Conservation (phyloP, 2,329 filamentous ascomycete genomes). For the Mycogone perniciosa region DNA sequence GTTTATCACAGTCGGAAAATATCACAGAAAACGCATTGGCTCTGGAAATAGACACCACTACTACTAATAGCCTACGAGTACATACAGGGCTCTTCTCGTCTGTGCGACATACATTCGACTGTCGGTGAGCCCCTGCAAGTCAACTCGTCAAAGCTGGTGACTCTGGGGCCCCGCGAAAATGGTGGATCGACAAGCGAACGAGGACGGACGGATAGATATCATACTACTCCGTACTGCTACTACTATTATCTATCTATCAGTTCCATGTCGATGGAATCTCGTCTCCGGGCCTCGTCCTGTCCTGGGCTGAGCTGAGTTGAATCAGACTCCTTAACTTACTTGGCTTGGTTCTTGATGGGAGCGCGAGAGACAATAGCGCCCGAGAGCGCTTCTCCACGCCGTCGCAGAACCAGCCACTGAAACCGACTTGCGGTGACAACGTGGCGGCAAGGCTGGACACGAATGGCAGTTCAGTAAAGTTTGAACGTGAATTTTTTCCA, state of each 20-base stretch:
- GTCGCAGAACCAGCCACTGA: conserved; percentile 17
- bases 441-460: conserved; percentile 20
- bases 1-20: too few species aligned
- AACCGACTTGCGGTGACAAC: conserved; percentile 23
- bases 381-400: conserved; percentile 1
- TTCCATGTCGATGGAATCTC: conserved; percentile 1
- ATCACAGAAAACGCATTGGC: too few species aligned
- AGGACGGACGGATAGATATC: too few species aligned
- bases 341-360: background rate
- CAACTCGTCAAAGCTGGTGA: conserved; percentile 12
- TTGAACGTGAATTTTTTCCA: conserved; percentile 6
- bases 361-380: background rate
- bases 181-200: background rate
- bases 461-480: conserved; percentile 19
- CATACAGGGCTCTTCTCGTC: background rate
- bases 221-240: too few species aligned
- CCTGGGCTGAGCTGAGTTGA: background rate
- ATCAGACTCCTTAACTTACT: background rate
- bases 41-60: too few species aligned
- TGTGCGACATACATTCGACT: conserved; percentile 26
- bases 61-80: too few species aligned
- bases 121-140: conserved; percentile 33
- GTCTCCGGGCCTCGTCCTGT: background rate
- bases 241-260: background rate
- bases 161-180: conserved; percentile 25